Percentiles rank a stretch among this genome's conserved stretches.
phyloP scores from a whole-genome alignment of 2,329 filamentous ascomycete genomes.

The Gliomastix tumulicola region DNA sequence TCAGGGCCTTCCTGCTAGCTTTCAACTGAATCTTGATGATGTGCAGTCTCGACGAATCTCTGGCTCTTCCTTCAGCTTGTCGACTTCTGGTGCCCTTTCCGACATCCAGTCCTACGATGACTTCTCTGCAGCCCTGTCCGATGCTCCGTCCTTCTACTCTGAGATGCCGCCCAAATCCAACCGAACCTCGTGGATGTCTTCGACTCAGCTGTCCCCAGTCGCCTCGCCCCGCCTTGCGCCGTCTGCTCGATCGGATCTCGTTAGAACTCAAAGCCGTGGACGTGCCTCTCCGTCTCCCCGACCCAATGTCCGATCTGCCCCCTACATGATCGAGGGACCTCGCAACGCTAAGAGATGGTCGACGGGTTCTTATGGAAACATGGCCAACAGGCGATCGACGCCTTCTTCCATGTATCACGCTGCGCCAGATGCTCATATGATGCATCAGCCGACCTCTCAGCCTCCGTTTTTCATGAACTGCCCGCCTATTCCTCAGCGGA shows the following conservation, averaged over 20 bases:
- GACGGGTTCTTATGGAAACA: slow-evolving; percentile 62
- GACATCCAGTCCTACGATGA: slow-evolving; percentile 69
- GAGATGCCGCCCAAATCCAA: slow-evolving; percentile 63
- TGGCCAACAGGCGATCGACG: slow-evolving; percentile 43
- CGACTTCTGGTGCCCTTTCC: slow-evolving; percentile 56
- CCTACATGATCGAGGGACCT: slow-evolving; percentile 61
- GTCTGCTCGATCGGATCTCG: slow-evolving; percentile 48
- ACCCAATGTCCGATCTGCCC: slow-evolving; percentile 59
- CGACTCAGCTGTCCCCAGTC: slow-evolving; percentile 65
- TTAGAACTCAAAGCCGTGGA: slow-evolving; percentile 59
- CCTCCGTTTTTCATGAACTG: slow-evolving; percentile 49
- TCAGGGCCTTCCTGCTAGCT: slow-evolving; percentile 15
- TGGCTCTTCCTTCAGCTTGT: slow-evolving; percentile 68
- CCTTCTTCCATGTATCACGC: slow-evolving; percentile 59
- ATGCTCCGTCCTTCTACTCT: slow-evolving; percentile 59
- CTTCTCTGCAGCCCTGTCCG: slow-evolving; percentile 58
- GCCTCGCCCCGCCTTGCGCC: slow-evolving; percentile 62
- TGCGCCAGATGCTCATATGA: slow-evolving; percentile 50
- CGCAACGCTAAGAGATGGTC: slow-evolving; percentile 71
- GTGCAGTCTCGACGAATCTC: slow-evolving; percentile 59
- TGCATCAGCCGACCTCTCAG: slow-evolving; percentile 40
- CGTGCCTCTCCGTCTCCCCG: slow-evolving; percentile 67
- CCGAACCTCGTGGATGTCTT: slow-evolving; percentile 63
- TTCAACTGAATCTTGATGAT: slow-evolving; percentile 42
- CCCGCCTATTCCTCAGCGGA: slow-evolving; percentile 35